phyloP scores from a whole-genome alignment of 2,329 filamentous ascomycete genomes.

The Botryotinia globosa region DNA sequence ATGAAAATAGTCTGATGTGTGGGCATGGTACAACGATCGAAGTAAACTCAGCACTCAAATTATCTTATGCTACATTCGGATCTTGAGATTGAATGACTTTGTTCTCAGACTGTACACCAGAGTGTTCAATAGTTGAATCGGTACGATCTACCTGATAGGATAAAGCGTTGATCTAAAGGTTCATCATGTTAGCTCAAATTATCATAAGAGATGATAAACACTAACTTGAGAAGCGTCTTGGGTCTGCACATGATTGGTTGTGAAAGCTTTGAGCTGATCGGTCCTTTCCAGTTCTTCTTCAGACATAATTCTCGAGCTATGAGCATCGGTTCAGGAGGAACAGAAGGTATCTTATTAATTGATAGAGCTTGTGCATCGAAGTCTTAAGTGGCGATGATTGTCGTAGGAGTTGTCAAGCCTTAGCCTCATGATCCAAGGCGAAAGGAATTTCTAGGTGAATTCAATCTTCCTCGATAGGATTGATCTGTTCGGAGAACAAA shows the following conservation, averaged over 20 bases:
- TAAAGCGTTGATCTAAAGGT: background rate
- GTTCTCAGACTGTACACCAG: too few relatives aligned
- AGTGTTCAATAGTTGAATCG: background rate
- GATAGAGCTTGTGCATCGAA: too few relatives aligned
- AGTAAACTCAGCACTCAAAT: background rate
- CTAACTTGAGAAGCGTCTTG: background rate
- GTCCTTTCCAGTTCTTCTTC: too few relatives aligned
- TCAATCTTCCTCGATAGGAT: background rate
- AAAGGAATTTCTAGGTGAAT: fast-evolving
- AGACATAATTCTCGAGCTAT: too few relatives aligned
- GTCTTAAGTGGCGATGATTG: too few relatives aligned
- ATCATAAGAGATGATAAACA: background rate
- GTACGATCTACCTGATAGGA: background rate
- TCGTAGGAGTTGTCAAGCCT: background rate
- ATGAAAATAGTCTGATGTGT: too few relatives aligned
- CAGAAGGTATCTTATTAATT: too few relatives aligned
- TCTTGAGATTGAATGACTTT: background rate
- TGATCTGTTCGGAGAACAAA: fast-evolving
- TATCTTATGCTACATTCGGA: background rate
- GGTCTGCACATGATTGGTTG: background rate
- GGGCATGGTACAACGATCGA: background rate
- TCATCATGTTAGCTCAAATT: background rate
- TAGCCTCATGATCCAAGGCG: background rate
- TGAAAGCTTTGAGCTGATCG: too few relatives aligned
- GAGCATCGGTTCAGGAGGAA: too few relatives aligned